Conservation (phyloP, 495 filamentous ascomycete species). For the Penicillium robsamsonii region DNA sequence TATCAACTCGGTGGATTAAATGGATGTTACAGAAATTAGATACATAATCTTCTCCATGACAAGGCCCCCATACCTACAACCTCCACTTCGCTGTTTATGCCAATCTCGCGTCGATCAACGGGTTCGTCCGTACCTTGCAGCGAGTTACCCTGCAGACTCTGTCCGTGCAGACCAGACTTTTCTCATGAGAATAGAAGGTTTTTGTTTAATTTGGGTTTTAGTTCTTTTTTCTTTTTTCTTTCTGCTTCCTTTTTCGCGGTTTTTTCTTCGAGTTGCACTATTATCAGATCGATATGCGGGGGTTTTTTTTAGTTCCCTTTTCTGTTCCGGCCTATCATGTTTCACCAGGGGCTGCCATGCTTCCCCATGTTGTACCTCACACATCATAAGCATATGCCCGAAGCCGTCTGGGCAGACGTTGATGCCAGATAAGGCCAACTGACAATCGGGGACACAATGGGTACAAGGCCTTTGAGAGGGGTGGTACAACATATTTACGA, state of each 20-base stretch:
- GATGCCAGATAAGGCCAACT: conserved; percentile 18
- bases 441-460: conserved; percentile 1
- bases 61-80: neutral
- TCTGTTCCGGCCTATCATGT: conserved; percentile 2
- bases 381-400: conserved; percentile 4
- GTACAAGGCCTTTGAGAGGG: conserved; percentile 14
- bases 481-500: conserved; percentile 4
- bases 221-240: neutral
- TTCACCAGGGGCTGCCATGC: conserved; percentile 17
- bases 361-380: conserved; percentile 11
- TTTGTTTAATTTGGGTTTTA: neutral
- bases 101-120: conserved; percentile 24
- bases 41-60: neutral
- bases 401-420: conserved; percentile 14
- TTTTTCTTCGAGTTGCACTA: neutral
- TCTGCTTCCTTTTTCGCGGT: neutral
- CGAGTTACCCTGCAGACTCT: conserved; percentile 27
- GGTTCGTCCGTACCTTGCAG: conserved; percentile 37
- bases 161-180: conserved; percentile 24
- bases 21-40: neutral
- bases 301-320: neutral
- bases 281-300: neutral
- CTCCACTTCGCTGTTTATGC: neutral
- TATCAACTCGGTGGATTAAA: neutral
- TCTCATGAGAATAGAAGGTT: neutral